Evolutionary conservation across 345 rosid species (phyloP).

Genomic region (Mercurialis annua): DNA sequence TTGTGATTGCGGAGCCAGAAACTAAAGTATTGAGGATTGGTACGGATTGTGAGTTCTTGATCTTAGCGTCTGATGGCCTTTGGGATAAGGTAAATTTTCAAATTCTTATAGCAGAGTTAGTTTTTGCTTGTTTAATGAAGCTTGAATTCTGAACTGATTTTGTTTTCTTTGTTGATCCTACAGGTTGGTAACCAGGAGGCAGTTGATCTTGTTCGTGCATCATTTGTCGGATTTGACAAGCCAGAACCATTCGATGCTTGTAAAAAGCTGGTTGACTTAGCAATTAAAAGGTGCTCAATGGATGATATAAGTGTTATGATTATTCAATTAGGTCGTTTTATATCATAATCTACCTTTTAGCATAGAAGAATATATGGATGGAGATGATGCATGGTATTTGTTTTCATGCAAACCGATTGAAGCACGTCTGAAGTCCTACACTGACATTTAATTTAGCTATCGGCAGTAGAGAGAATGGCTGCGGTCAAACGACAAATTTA

Average conservation of each 20-base stretch:
- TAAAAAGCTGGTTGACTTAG: slow-evolving; percentile 62
- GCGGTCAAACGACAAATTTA: background rate
- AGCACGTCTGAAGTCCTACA: background rate
- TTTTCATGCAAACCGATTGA: slow-evolving; percentile 18
- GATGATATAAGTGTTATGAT: slow-evolving; percentile 79
- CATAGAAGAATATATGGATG: background rate
- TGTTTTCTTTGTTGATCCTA: background rate
- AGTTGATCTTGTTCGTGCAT: slow-evolving; percentile 58
- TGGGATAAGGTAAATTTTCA: slow-evolving; percentile 69
- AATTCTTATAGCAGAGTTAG: background rate
- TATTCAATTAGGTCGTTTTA: slow-evolving; percentile 42
- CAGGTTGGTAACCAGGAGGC: slow-evolving; percentile 87
- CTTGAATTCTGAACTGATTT: slow-evolving; percentile 1
- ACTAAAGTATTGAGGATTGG: slow-evolving; percentile 44
- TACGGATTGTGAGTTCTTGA: slow-evolving; percentile 66
- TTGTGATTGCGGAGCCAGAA: slow-evolving; percentile 85
- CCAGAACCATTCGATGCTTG: slow-evolving; percentile 48
- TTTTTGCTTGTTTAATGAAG: background rate
- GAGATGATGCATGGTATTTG: background rate
- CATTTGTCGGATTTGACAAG: slow-evolving; percentile 38
- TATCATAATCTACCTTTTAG: background rate
- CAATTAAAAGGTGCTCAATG: slow-evolving; percentile 52
- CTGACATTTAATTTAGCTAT: background rate
- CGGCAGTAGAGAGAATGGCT: background rate
- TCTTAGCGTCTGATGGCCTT: slow-evolving; percentile 83